Base-by-base conservation (phyloP, 495 filamentous ascomycete genomes). In the Cercophora scortea region DNA sequence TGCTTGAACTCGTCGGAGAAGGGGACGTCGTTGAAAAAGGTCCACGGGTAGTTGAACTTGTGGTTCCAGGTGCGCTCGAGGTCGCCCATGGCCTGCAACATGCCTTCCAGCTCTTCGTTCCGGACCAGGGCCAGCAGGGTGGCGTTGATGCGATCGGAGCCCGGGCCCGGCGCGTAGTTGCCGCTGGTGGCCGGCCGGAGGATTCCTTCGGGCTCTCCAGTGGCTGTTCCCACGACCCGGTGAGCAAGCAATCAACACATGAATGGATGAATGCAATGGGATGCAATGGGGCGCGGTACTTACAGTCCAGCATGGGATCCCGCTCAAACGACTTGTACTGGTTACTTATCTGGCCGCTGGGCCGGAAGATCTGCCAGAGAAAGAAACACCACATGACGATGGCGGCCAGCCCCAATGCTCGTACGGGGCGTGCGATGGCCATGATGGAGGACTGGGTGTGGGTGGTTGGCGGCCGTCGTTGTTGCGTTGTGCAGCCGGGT, bases 11-110 rank as follows among this genome's bases (percentile, higher is more conserved):
- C 91, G 36, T 88, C 85, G 12, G 86, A 80, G 65, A 98, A 98
- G 12, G 85, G 87, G 32, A 84, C 84, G 63, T 98, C 93, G 71
- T 99, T 99, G 75, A 99, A 91, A 71, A 99, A 97, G 44, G 90
- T 96, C 86, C 93, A 99, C 13, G 94, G 94, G 68, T 97, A 99
- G 71, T 99, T 97, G 79, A 97, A 99, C 65, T 97, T 99, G 73
- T 81, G 77, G 65, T 99, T 99, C 88, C 90, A 99, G 8, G 91
- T 96, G 54, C 88, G 71, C 70, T 99, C 94, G 47, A 97, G 75
- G 65, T 97, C 92, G 41, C 71, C 70, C 86, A 99, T 99, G 6
- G 88, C 84, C 59, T 83, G 79, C 25, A 99, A 67, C 77, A 97
- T 84, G 12, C 85, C 88, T 19, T 82, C 66, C 8, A 96, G 62